Base-by-base conservation (phyloP, 345 rosid species). In the Dimocarpus longan region DNA sequence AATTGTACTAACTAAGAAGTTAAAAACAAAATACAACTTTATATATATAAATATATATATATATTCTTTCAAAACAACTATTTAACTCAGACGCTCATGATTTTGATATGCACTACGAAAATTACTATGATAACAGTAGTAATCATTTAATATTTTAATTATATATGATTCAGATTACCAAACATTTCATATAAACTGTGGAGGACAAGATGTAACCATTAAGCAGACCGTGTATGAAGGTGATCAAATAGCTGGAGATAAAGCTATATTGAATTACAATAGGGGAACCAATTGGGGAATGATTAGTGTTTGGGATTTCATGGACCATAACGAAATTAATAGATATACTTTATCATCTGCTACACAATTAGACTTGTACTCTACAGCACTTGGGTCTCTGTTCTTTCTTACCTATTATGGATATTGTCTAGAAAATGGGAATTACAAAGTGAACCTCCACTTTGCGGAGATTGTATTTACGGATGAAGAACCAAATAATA, bases 301-400 rank as follows among this genome's bases (percentile, higher is more conserved):
- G 9, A 88, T 91, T 74, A 88, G 84, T 83, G 88, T 88, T 1
- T 91, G 93, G 15, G 81, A 69, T 84, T 90, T 85, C 87, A 73
- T 85, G 93, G 93, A 83, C 32, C 84, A 81, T 40, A 1, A 13
- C 18, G 0, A 1, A 7, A 16, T 50, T 68, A 26, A 73, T 68
- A 9, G 73, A 79, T 72, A 32, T 73, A 21, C 73, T 66, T 2
- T 76, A 66, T 32, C 13, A 65, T 28, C 78, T 70, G 66, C 24
- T n/a, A 57, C 68, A 80, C 68, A 63, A 73, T 65, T 83, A 2
- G 66, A 40, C 15, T 73, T 88, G 21, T 84, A 90, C 74, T 76
- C 87, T 10, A 84, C 86, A n/a, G 93, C 89, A 22, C 90, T 90
- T 28, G 73, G 18, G 16, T 78, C 90, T 67, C 88, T 91, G 19